These are phyloP conservation scores for Didymella segeticola DNA, from an alignment of 2,329 filamentous ascomycete species.

Conservation along the genomic window DNA sequence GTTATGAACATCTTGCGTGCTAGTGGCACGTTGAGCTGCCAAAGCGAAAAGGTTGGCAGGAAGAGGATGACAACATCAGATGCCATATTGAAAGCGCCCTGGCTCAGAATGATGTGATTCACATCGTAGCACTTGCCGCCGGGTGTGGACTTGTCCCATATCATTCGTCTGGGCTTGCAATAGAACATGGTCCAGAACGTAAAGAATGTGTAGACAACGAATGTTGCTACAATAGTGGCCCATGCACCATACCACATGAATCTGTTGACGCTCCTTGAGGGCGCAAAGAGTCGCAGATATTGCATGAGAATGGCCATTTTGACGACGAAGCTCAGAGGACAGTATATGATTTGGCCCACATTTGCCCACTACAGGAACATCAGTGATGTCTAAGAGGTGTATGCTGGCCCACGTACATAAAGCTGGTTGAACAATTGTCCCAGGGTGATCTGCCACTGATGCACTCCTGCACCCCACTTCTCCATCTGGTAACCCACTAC, in stretches of 20 bases:
- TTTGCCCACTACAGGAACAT: conserved; percentile 30
- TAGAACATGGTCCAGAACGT: conserved; percentile 39
- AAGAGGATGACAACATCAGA: conserved; percentile 36
- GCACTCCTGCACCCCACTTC: conserved; percentile 38
- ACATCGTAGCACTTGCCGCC: conserved; percentile 33
- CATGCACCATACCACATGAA: conserved; percentile 37
- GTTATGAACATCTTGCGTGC: conserved; percentile 35
- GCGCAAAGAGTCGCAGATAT: conserved; percentile 38
- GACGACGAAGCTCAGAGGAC: conserved; percentile 35
- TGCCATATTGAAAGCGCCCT: conserved; percentile 35
- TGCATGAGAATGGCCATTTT: conserved; percentile 40
- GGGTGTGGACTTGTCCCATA: conserved; percentile 35
- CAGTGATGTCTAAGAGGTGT: background rate
- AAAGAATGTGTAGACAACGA: conserved; percentile 33
- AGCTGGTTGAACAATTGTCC: conserved; percentile 34
- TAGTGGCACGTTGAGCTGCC: conserved; percentile 31
- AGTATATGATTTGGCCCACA: conserved; percentile 34
- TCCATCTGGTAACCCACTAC: conserved; percentile 34
- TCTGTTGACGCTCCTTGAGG: conserved; percentile 25
- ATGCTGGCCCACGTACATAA: conserved; percentile 21
- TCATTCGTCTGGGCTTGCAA: conserved; percentile 31
- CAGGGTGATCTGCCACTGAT: conserved; percentile 39
- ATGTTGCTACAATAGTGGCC: conserved; percentile 25
- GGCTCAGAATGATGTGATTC: conserved; percentile 29
- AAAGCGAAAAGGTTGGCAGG: conserved; percentile 31